Base-by-base conservation (phyloP, 345 rosid species). In the Reutealis trisperma region DNA sequence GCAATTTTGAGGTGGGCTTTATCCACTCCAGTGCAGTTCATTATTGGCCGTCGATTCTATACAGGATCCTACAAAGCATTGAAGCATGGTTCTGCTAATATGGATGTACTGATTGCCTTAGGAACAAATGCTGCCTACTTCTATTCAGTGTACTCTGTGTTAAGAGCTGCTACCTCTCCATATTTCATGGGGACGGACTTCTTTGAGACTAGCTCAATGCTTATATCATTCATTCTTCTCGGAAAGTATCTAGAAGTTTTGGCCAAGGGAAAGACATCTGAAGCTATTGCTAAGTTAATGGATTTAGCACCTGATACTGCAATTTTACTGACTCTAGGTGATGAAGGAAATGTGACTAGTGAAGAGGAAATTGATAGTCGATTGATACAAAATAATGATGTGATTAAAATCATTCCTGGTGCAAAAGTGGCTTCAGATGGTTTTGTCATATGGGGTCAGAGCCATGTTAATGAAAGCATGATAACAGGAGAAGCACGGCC, bases 181-280 rank as follows among this genome's bases (percentile, higher is more conserved):
- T 70, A 83, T 73, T 93, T 89, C 54, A 83, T 69, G 80, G 92
- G 96, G 24, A 86, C 88, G 1, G 99, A 95, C 83, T 92, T 95
- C 85, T 95, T 95, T 44, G 99, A 95, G 85, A 95, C 98, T 2
- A 95, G 99, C 64, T 90, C 99, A 21, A 95, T 95, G 99, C 94
- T 95, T 25, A 93, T 95, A 47, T 90, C 98, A 4, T 90, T 95
- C 72, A 91, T 93, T 83, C 88, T 95, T 52, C 91, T 95, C 6
- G 99, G 98, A 22, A 95, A 95, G 85, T 95, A 93, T 82, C 80
- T 95, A 9, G 99, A 95, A 87, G 84, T 92, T 76, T 73, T 92
- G 82, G 97, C 98, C 7, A 95, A 87, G 81, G 98, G 97, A 11
- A 95, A 86, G 82, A 95, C 99, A 55, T 95, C 98, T 41, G 96